phyloP scores from a whole-genome alignment of 2,329 filamentous ascomycete species.

The Akanthomyces uredinophilus region DNA sequence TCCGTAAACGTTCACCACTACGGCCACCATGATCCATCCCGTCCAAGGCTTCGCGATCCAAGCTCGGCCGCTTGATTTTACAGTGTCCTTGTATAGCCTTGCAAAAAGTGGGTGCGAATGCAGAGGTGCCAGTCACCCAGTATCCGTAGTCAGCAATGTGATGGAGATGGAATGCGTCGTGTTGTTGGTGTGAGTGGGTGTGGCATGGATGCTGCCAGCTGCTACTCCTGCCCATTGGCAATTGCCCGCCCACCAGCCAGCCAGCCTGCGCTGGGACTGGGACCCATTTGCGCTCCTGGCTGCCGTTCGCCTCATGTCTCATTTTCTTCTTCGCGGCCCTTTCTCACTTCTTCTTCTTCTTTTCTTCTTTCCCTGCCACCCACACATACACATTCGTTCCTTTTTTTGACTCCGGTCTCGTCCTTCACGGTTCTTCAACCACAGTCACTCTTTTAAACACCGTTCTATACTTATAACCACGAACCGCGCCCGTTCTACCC shows the following conservation, averaged over 20 bases:
- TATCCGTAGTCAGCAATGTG: too few species aligned
- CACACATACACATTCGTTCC: neutral
- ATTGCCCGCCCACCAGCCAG: too few species aligned
- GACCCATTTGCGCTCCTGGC: neutral
- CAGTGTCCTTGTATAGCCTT: too few species aligned
- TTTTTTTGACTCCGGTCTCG: neutral
- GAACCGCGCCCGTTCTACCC: neutral
- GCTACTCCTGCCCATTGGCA: too few species aligned
- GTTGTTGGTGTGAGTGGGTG: neutral
- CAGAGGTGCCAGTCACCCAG: too few species aligned
- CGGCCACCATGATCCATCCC: too few species aligned
- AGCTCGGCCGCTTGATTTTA: too few species aligned
- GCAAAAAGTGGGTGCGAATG: too few species aligned
- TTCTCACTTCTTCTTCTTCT: neutral
- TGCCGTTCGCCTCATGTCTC: neutral
- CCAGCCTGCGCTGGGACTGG: neutral
- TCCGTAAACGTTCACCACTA: too few species aligned
- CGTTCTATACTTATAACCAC: neutral
- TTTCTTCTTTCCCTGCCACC: neutral
- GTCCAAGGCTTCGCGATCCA: too few species aligned
- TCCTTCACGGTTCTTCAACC: conserved; percentile 1
- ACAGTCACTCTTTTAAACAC: conserved; percentile 8
- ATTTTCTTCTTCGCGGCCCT: neutral
- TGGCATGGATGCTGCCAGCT: neutral
- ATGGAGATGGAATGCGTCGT: too few species aligned